Conservation (phyloP, 164 flowering plant species). For the Malania oleifera region DNA sequence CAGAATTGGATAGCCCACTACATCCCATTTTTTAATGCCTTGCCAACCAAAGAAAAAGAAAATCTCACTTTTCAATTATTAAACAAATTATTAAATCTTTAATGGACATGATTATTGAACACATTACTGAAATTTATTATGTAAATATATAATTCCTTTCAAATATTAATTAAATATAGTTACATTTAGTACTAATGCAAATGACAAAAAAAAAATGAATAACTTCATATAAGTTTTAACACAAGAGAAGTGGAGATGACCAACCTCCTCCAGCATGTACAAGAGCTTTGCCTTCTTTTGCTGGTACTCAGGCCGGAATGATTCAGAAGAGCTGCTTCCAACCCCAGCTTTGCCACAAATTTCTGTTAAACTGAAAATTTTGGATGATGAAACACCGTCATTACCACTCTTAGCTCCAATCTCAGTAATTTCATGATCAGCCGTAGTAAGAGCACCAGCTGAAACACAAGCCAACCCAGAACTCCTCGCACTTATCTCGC, state of each 20-base stretch:
- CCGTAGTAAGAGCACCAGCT: slow-evolving; percentile 15
- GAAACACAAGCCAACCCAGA: slow-evolving; percentile 26
- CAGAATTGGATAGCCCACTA: too few relatives aligned
- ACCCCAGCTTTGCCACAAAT: slow-evolving; percentile 20
- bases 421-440: slow-evolving; percentile 24
- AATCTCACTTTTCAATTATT: too few relatives aligned
- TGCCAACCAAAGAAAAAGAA: too few relatives aligned
- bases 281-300: slow-evolving; percentile 70
- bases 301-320: slow-evolving; percentile 48
- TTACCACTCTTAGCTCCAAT: slow-evolving; percentile 21
- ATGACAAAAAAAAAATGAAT: background rate
- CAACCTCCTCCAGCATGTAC: slow-evolving; percentile 76
- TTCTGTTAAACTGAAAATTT: slow-evolving; percentile 29
- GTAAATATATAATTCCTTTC: too few relatives aligned
- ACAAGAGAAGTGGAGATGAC: slow-evolving; percentile 18
- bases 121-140: too few relatives aligned
- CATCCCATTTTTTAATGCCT: too few relatives aligned
- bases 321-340: slow-evolving; percentile 28
- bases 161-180: too few relatives aligned
- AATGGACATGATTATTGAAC: too few relatives aligned
- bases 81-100: too few relatives aligned
- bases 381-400: slow-evolving; percentile 27
- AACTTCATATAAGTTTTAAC: background rate
- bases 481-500: slow-evolving; percentile 22
- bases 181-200: background rate